Conservation (phyloP, 306 rosid genomes). For the Myrica gale region DNA sequence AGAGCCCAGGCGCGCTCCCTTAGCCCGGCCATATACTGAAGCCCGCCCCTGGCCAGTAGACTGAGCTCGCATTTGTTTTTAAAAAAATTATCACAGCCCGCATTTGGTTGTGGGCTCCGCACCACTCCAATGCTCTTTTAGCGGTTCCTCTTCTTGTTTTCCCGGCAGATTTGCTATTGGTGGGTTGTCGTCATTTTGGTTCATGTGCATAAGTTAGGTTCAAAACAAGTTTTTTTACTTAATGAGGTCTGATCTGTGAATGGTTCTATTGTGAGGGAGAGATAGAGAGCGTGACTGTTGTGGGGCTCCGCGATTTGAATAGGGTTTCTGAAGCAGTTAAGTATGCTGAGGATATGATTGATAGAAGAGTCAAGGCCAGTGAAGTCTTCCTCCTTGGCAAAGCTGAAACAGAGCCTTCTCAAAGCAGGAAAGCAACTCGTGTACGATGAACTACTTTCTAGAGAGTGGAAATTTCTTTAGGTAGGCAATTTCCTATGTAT, state of each 20-base stretch:
- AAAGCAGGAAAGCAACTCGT: constrained; percentile 42
- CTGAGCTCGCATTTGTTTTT: no score
- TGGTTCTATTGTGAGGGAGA: constrained; percentile 44
- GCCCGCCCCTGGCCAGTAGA: no score
- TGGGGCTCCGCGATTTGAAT: constrained; percentile 44
- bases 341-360: constrained; percentile 64
- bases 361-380: constrained; percentile 51
- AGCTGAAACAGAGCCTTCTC: constrained; percentile 52
- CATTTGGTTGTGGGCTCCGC: no score
- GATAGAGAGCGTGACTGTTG: constrained; percentile 29
- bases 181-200: constrained; percentile 31
- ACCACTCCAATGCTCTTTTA: no score
- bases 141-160: constrained; percentile 31
- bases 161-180: constrained; percentile 28
- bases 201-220: constrained; percentile 11
- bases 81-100: no score
- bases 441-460: constrained; percentile 56
- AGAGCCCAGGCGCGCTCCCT: no score
- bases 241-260: constrained; percentile 39
- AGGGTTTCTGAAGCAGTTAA: constrained; percentile 64
- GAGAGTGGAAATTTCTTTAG: constrained; percentile 43
- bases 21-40: no score
- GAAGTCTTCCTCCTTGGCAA: constrained; percentile 47
- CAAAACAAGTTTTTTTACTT: constrained; percentile 33
- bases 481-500: constrained; percentile 6